phyloP scores from a whole-genome alignment of 225 moss, liverwort and hornwort genomes.

The Ulota crispa region DNA sequence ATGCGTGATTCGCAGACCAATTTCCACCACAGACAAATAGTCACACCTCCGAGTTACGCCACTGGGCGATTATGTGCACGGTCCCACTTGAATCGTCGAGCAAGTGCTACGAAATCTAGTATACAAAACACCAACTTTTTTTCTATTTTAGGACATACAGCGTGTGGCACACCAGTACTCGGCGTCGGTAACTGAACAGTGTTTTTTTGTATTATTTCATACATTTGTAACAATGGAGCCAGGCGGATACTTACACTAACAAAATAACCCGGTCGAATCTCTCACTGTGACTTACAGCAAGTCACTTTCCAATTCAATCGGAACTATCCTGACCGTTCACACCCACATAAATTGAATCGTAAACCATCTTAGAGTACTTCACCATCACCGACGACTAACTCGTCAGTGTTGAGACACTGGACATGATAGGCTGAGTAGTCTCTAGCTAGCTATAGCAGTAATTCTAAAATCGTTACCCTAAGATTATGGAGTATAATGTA shows the following conservation, averaged over 20 bases:
- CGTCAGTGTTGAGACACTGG: background rate
- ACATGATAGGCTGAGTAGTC: background rate
- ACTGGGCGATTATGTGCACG: background rate
- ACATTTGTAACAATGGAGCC: background rate
- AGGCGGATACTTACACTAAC: background rate
- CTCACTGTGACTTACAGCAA: background rate
- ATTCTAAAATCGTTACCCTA: background rate
- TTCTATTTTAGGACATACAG: background rate
- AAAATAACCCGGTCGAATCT: background rate
- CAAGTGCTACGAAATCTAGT: background rate
- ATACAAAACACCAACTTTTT: background rate
- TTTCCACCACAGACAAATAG: background rate
- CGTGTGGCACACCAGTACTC: background rate
- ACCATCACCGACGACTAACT: background rate
- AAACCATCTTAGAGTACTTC: background rate
- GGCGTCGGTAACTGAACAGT: background rate
- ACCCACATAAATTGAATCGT: background rate
- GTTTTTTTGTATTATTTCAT: background rate
- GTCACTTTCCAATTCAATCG: background rate
- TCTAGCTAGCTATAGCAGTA: background rate
- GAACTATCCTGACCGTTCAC: background rate
- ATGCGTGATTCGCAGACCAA: background rate
- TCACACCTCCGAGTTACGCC: background rate
- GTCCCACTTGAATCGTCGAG: background rate
- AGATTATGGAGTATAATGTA: background rate